Conservation (phyloP, 116 monocot genomes). For the Trichopus zeylanicus region DNA sequence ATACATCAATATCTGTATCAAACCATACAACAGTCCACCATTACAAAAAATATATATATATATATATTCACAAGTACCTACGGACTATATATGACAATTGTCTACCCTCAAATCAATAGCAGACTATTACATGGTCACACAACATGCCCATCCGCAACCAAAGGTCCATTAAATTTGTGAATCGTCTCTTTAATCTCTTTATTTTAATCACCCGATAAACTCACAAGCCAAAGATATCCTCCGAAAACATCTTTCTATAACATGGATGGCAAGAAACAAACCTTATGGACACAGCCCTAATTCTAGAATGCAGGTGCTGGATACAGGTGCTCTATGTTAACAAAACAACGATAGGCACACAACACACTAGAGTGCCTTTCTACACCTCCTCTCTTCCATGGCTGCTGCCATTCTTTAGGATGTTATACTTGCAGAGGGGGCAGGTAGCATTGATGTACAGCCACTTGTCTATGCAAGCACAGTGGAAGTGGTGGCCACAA, state of each 20-base stretch:
- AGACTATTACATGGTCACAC: too few relatives aligned
- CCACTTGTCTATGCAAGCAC: slow-evolving; percentile 52
- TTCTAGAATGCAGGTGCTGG: not conserved
- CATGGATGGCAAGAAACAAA: not conserved
- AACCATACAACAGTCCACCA: too few relatives aligned
- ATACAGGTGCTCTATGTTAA: not conserved
- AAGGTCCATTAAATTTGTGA: too few relatives aligned
- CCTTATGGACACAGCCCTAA: not conserved
- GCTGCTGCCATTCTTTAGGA: slow-evolving; percentile 25
- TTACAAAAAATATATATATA: too few relatives aligned
- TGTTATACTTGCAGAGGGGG: slow-evolving; percentile 60
- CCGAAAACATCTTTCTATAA: not conserved
- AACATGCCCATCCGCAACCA: too few relatives aligned
- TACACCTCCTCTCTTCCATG: slow-evolving; percentile 35
- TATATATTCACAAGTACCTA: too few relatives aligned
- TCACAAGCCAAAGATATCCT: not conserved
- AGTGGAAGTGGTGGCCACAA: slow-evolving; percentile 64
- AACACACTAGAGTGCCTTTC: not conserved
- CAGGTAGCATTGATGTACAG: slow-evolving; percentile 65
- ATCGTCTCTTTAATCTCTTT: not conserved
- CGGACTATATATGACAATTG: too few relatives aligned
- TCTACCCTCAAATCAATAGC: too few relatives aligned
- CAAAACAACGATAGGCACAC: not conserved
- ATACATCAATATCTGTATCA: too few relatives aligned
- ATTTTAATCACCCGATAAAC: not conserved